Percentiles rank a stretch among this genome's conserved stretches.
phyloP scores from a whole-genome alignment of 129 eudicot species.

The Smallanthus sonchifolius region DNA sequence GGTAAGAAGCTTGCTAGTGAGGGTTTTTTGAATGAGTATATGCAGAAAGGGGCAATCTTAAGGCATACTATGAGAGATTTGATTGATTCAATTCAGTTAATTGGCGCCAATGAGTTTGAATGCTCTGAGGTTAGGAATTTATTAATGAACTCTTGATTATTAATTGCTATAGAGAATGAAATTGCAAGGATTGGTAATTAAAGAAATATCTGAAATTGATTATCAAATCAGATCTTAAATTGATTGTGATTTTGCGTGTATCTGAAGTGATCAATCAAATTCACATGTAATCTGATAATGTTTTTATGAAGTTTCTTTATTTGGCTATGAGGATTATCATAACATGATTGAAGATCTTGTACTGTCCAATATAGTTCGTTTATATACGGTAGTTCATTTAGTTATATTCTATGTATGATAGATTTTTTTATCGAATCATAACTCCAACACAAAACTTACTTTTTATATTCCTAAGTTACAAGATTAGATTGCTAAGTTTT shows the following conservation, averaged over 20 bases:
- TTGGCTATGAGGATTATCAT: neutral
- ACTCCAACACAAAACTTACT: neutral
- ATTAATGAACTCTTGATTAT: constrained; percentile 13
- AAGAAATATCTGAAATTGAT: neutral
- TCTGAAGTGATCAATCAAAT: neutral
- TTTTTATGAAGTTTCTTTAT: neutral
- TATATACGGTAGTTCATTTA: neutral
- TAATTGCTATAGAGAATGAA: neutral
- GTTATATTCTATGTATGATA: constrained; percentile 12
- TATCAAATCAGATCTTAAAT: constrained; percentile 3
- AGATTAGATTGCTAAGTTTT: neutral
- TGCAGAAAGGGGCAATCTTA: constrained; percentile 38
- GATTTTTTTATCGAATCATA: neutral
- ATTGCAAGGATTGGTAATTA: neutral
- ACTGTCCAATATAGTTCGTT: neutral
- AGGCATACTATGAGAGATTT: constrained; percentile 70
- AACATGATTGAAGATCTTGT: constrained; percentile 5
- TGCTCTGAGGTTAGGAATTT: constrained; percentile 58
- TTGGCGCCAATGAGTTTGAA: constrained; percentile 35
- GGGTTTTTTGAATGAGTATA: constrained; percentile 44
- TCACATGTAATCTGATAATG: neutral
- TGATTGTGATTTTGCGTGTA: constrained; percentile 2
- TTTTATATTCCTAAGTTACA: neutral
- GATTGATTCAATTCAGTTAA: constrained; percentile 50
- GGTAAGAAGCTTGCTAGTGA: constrained; percentile 39